Base-by-base conservation (phyloP, 1,139 yeast species). In the Yamadazyma taylorii region DNA sequence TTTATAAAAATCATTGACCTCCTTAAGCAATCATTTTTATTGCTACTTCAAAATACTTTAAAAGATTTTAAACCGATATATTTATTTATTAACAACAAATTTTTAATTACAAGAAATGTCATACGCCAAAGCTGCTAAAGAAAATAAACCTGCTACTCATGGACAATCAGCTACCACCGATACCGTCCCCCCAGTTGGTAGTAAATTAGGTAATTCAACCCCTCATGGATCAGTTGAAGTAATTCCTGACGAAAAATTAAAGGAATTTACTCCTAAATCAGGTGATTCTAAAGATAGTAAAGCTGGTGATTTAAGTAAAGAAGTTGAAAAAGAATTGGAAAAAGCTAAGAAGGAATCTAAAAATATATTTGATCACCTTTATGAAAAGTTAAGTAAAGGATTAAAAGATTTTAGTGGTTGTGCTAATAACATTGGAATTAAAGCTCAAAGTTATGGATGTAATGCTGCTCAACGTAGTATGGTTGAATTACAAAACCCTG, bases 401-500 rank as follows among this genome's bases (percentile, higher is more conserved):
- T 44, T 35, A 14, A 36, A 36, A 24, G n/a, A 15, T 4, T n/a
- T 15, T 4, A 17, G 16, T 9, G 8, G 9, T 4, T 32, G 35
- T 9, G 30, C 45, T 21, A 36, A 38, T 24, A 44, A 43, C 17
- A 32, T 48, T 19, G 52, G 52, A 8, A 28, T 48, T 22, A 30
- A 19, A n/a, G 36, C 39, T 11, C 32, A 24, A 14, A 31, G 34
- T 14, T 21, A 39, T 21, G 25, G 39, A 5, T 26, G 37, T 9
- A 27, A 32, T 21, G 30, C 31, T 24, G 37, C 40, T n/a, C 14
- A 22, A 10, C n/a, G 19, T 9, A 30, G 45, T 7, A 34, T 30
- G 14, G 32, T 31, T 7, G 52, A 48, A 37, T 63, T 80, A 46
- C 70, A 78, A 53, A 79, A 81, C 62, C 87, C 87, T 1, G 84